These are phyloP conservation scores for Arthromyces matolae DNA, from an alignment of 768 basidiomycete species.

Conservation along the genomic window DNA sequence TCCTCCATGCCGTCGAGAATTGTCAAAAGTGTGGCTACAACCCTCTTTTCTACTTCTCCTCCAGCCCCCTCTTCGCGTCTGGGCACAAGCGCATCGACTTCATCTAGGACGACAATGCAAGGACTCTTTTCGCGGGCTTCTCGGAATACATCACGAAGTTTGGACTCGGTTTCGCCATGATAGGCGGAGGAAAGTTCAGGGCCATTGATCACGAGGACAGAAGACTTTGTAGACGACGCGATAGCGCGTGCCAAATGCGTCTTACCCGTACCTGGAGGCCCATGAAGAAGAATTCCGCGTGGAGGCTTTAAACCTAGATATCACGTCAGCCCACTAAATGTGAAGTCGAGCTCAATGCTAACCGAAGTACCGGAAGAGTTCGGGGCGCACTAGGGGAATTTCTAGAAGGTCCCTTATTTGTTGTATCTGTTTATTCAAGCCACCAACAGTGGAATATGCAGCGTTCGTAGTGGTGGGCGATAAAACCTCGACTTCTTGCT, in stretches of 20 bases:
- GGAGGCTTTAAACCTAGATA: constrained; percentile 82
- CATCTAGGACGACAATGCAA: constrained; percentile 92
- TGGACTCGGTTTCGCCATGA: constrained; percentile 95
- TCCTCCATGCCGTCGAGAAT: constrained; percentile 88
- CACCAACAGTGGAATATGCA: constrained; percentile 84
- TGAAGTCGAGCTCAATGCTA: constrained; percentile 20
- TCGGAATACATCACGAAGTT: constrained; percentile 83
- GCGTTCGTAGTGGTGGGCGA: constrained; percentile 39
- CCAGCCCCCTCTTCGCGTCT: constrained; percentile 84
- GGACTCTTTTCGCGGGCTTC: constrained; percentile 80
- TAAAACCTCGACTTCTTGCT: constrained; percentile 48
- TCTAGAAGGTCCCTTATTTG: constrained; percentile 85
- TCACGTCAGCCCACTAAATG: constrained; percentile 4
- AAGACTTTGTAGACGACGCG: constrained; percentile 79
- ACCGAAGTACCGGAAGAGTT: constrained; percentile 78
- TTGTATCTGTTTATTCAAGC: constrained; percentile 81
- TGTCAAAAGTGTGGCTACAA: constrained; percentile 92
- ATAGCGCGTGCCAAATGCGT: constrained; percentile 95
- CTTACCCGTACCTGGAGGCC: constrained; percentile 97
- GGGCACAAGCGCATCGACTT: constrained; percentile 93
- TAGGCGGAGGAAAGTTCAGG: constrained; percentile 94
- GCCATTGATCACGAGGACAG: constrained; percentile 91
- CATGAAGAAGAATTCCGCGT: constrained; percentile 91
- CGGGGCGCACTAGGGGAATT: constrained; percentile 79
- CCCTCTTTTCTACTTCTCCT: constrained; percentile 93